Percentiles rank a stretch among this genome's conserved stretches.
These are phyloP conservation scores for Scortechinia acanthostroma DNA, from an alignment of 2,329 filamentous ascomycete species.

Conservation along the genomic window DNA sequence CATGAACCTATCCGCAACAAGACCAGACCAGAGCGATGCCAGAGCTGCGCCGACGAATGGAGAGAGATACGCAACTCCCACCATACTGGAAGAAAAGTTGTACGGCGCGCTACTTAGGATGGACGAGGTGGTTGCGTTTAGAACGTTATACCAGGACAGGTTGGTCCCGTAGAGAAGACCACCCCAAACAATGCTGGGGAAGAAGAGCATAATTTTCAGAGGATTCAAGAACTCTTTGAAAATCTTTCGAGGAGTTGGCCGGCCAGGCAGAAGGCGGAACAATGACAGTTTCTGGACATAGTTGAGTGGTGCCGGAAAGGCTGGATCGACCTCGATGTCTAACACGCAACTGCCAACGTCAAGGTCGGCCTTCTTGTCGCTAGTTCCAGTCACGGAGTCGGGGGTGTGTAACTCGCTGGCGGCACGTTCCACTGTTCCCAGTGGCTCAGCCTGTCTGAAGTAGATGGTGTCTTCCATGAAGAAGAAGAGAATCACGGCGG, in stretches of 20 bases:
- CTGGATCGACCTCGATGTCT: neutral
- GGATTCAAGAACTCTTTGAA: constrained; percentile 12
- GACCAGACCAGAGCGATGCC: constrained; percentile 15
- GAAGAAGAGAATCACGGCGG: constrained; percentile 44
- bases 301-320: constrained; percentile 5
- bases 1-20: constrained; percentile 15
- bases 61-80: constrained; percentile 19
- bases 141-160: constrained; percentile 22
- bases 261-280: constrained; percentile 10
- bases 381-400: constrained; percentile 4
- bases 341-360: constrained; percentile 5
- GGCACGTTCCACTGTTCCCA: too few species aligned
- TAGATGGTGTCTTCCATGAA: constrained; percentile 56
- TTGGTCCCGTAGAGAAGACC: constrained; percentile 22
- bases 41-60: constrained; percentile 15
- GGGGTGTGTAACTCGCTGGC: constrained; percentile 12
- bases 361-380: constrained; percentile 5
- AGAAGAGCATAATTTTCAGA: constrained; percentile 17
- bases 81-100: constrained; percentile 18
- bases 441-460: constrained; percentile 24
- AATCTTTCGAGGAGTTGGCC: constrained; percentile 7
- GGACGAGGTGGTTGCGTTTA: constrained; percentile 20
- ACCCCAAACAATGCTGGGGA: constrained; percentile 20
- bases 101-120: constrained; percentile 21
- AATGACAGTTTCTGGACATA: constrained; percentile 15